Evolutionary conservation across 345 rosid genomes (phyloP), one percentile per base, ranked within the genome.

Genomic region (Lagerstroemia speciosa): DNA sequence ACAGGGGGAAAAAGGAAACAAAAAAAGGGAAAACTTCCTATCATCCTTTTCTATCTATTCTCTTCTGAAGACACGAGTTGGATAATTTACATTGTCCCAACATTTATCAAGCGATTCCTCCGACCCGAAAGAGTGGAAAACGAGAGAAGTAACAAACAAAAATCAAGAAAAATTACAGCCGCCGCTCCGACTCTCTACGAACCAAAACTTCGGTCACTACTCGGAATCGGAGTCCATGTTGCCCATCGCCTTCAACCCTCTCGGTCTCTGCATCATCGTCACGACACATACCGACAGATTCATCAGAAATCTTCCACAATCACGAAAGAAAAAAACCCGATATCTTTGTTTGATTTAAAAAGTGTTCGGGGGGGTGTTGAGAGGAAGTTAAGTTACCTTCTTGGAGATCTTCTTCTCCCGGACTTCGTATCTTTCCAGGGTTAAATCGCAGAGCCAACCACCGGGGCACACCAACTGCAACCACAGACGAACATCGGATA

Each of bases 231-330:
- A 82, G 26, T 84, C 85, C 80, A 82, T 65, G 50, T 71, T 80
- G 5, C 88, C 88, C 88, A 84, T 80, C 4, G 85, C 85, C 74
- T 84, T 84, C 68, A 84, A 77, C 48, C 88, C 88, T 71, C 88
- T 82, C 1, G 88, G 84, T 75, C 84, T 82, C 85, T 84, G 78
- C 82, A 74, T 55, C 55, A 69, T 17, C 32, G 43, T 17, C 32
- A 43, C 30, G 2, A 3, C 14, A n/a, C 8, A 46, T 8, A 11
- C 19, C 27, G 1, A 61, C 19, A 20, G 4, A 1, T 0, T 10
- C 24, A 38, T 71, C 63, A 71, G 48, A 7, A 27, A 53, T 8
- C 19, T 19, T 48, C 45, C 29, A 15, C 15, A 6, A 38, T 30
- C 3, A 61, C 27, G 17, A 0, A 15, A 19, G 5, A 16, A 1